Evolutionary conservation across 202 grass and related monocot species (phyloP).

Genomic region (Tripidium arundinaceum): DNA sequence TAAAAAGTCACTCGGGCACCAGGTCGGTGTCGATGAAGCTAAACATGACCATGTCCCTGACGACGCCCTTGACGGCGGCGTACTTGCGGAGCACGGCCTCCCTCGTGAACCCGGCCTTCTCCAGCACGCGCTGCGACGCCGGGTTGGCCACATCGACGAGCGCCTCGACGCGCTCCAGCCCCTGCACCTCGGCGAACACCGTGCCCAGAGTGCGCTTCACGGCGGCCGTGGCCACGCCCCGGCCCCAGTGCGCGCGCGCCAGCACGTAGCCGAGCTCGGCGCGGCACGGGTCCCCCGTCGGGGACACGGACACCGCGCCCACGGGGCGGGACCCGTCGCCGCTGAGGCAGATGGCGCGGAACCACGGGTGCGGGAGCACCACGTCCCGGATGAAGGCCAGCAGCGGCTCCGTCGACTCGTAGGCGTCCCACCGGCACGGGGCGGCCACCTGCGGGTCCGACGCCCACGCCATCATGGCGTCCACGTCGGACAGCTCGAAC

Average conservation of each 20-base stretch:
- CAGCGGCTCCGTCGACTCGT: constrained; percentile 50
- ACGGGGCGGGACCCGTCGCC: constrained; percentile 41
- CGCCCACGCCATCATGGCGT: constrained; percentile 73
- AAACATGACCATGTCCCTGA: constrained; percentile 83
- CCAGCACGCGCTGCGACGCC: constrained; percentile 77
- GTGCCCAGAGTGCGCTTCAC: too few species aligned
- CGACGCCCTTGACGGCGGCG: constrained; percentile 56
- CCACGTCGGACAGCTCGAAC: constrained; percentile 60
- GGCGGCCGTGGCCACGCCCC: constrained; percentile 34
- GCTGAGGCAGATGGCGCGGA: constrained; percentile 65
- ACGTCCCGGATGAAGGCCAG: constrained; percentile 50
- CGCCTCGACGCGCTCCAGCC: constrained; percentile 65
- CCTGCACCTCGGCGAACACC: constrained; percentile 52
- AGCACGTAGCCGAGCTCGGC: constrained; percentile 60
- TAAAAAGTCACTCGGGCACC: too few species aligned
- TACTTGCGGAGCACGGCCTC: constrained; percentile 64
- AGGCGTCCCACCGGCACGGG: constrained; percentile 68
- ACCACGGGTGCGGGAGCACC: constrained; percentile 78
- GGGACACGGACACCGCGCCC: constrained; percentile 59
- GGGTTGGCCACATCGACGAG: constrained; percentile 76
- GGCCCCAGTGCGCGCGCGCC: constrained; percentile 53
- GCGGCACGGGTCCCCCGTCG: constrained; percentile 41
- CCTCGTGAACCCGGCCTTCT: constrained; percentile 76
- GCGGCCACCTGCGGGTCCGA: constrained; percentile 69
- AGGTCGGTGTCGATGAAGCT: constrained; percentile 45